Conservation (phyloP, 345 rosid genomes). For the Ceriops decandra region DNA sequence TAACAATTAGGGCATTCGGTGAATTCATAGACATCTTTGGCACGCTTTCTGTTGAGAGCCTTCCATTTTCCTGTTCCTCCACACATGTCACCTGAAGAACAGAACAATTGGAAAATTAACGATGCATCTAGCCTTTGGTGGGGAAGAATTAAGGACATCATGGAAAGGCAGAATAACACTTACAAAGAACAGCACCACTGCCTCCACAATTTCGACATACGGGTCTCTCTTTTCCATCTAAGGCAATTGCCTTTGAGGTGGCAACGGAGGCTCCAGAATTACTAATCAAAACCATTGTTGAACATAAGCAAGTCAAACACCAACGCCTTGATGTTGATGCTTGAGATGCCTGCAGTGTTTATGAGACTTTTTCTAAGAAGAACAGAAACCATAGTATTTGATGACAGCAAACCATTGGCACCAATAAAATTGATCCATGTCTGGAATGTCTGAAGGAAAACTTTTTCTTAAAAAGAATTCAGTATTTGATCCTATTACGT, state of each 20-base stretch:
- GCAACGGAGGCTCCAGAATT: conserved; percentile 39
- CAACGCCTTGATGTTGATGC: conserved; percentile 49
- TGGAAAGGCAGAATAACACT: conserved; percentile 25
- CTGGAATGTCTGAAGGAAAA: too few relatives aligned
- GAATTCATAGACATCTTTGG: conserved; percentile 93
- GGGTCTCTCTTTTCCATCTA: conserved; percentile 57
- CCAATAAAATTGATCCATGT: neutral
- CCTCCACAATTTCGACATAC: conserved; percentile 81
- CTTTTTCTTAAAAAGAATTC: too few relatives aligned
- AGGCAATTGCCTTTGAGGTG: conserved; percentile 39
- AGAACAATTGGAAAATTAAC: too few relatives aligned
- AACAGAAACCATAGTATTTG: neutral
- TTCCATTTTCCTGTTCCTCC: conserved; percentile 99
- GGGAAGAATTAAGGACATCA: neutral
- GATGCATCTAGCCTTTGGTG: too few relatives aligned
- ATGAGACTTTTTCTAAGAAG: neutral
- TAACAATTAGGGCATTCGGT: conserved; percentile 96
- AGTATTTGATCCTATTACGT: too few relatives aligned
- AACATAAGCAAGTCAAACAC: conserved; percentile 70
- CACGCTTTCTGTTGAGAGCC: conserved; percentile 90
- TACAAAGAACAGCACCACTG: conserved; percentile 81
- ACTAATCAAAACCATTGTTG: conserved; percentile 50
- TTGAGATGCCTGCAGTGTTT: conserved; percentile 39
- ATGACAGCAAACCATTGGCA: neutral
- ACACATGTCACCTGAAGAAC: conserved; percentile 86